Percentiles rank a stretch among this genome's conserved stretches.
Conservation (phyloP, 2,329 filamentous ascomycete species). For the Teratosphaeria destructans region DNA sequence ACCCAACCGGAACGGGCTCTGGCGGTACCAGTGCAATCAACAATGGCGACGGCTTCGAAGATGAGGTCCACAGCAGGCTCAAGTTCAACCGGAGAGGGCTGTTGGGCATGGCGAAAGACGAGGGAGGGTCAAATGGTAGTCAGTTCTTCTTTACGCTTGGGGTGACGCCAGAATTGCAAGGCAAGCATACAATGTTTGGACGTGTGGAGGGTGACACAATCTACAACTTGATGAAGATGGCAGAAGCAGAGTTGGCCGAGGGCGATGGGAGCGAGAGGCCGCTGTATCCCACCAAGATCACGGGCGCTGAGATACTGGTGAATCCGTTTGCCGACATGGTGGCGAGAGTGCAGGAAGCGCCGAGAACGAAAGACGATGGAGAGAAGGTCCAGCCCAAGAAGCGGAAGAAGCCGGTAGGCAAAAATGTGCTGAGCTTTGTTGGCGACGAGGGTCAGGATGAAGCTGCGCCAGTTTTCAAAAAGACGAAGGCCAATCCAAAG, state of each 20-base stretch:
- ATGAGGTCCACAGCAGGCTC: constrained; percentile 85
- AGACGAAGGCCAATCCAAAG: constrained; percentile 67
- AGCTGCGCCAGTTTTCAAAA: constrained; percentile 55
- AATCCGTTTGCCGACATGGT: constrained; percentile 79
- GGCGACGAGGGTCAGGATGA: constrained; percentile 53
- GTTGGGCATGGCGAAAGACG: constrained; percentile 91
- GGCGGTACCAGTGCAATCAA: constrained; percentile 90
- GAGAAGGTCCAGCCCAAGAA: constrained; percentile 47
- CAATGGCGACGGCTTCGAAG: constrained; percentile 68
- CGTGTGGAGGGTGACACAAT: constrained; percentile 88
- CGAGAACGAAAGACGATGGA: constrained; percentile 37
- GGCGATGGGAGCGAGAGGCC: constrained; percentile 66
- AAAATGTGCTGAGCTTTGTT: constrained; percentile 67
- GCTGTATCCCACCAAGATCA: constrained; percentile 74
- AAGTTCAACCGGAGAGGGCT: constrained; percentile 88
- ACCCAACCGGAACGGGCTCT: constrained; percentile 83
- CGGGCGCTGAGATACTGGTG: constrained; percentile 61
- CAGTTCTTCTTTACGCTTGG: constrained; percentile 95
- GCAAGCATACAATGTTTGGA: constrained; percentile 89
- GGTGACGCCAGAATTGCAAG: constrained; percentile 70
- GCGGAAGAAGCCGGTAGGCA: constrained; percentile 61
- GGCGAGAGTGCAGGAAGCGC: constrained; percentile 51
- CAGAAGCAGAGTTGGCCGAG: constrained; percentile 71
- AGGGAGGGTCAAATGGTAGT: constrained; percentile 73
- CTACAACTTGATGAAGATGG: constrained; percentile 91